phyloP scores from a whole-genome alignment of 2,329 filamentous ascomycete genomes.

The Didymella keratinophila region DNA sequence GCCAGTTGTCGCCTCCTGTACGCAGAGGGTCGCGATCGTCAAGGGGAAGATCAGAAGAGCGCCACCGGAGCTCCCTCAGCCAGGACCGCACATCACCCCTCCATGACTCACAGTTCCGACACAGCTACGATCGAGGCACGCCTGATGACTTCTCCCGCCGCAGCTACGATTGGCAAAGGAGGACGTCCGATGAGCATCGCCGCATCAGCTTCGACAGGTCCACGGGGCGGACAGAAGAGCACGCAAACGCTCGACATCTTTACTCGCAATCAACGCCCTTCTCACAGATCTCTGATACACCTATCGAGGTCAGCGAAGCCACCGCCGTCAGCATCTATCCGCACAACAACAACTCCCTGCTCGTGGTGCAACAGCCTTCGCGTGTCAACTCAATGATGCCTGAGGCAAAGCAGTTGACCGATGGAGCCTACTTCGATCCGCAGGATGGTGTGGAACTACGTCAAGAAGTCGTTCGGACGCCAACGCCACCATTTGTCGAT shows the following conservation, averaged over 20 bases:
- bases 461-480: slow-evolving; percentile 28
- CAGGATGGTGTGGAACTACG: slow-evolving; percentile 31
- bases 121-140: slow-evolving; percentile 36
- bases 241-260: slow-evolving; percentile 54
- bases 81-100: slow-evolving; percentile 43
- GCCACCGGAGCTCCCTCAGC: slow-evolving; percentile 37
- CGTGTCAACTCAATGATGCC: slow-evolving; percentile 38
- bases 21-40: slow-evolving; percentile 37
- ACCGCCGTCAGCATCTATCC: slow-evolving; percentile 67
- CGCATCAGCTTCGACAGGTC: slow-evolving; percentile 50
- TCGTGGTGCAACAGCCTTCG: slow-evolving; percentile 66
- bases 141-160: slow-evolving; percentile 42
- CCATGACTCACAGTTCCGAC: slow-evolving; percentile 32
- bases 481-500: slow-evolving; percentile 39
- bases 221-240: slow-evolving; percentile 50
- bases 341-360: slow-evolving; percentile 69
- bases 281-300: slow-evolving; percentile 58
- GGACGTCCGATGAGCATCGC: slow-evolving; percentile 42
- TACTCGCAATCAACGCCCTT: slow-evolving; percentile 60
- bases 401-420: slow-evolving; percentile 27
- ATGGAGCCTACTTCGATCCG: slow-evolving; percentile 25
- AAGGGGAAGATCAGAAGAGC: slow-evolving; percentile 41
- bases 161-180: slow-evolving; percentile 43
- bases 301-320: slow-evolving; percentile 67
- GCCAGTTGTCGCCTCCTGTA: slow-evolving; percentile 30